Conservation (phyloP, 129 eudicot species). For the Cynara cardunculus region DNA sequence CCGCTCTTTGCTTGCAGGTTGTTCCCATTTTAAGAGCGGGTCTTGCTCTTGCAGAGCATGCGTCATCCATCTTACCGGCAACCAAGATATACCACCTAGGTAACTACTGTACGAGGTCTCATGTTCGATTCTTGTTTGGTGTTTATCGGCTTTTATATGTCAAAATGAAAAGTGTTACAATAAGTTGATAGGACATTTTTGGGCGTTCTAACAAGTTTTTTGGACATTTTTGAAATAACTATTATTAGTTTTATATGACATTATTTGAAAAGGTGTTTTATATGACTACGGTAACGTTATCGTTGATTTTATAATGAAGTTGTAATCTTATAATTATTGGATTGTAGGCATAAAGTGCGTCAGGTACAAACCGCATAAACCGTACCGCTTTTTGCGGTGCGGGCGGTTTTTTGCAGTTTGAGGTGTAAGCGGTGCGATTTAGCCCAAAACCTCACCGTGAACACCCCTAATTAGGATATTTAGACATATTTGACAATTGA, state of each 20-base stretch:
- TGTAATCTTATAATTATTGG: no score
- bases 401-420: no score
- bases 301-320: no score
- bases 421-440: no score
- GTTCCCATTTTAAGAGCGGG: constrained; percentile 98
- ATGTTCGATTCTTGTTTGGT: background rate
- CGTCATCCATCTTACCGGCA: constrained; percentile 78
- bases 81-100: constrained; percentile 87
- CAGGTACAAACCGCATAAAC: no score
- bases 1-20: constrained; percentile 41
- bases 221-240: background rate
- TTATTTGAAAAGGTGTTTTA: background rate
- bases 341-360: no score
- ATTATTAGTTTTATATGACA: background rate
- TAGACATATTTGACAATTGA: background rate
- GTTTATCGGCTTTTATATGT: background rate
- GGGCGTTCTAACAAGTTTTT: background rate
- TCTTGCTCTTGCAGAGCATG: constrained; percentile 98
- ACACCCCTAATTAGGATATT: no score
- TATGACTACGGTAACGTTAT: no score
- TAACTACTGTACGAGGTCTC: constrained; percentile 16
- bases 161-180: background rate
- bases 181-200: background rate
- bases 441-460: background rate
- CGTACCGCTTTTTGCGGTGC: no score